A percentile compares a stretch with the other conserved stretches of the same genome.
Evolutionary conservation across 106 monocot species (phyloP).

Genomic region (Cymbidium sinense): DNA sequence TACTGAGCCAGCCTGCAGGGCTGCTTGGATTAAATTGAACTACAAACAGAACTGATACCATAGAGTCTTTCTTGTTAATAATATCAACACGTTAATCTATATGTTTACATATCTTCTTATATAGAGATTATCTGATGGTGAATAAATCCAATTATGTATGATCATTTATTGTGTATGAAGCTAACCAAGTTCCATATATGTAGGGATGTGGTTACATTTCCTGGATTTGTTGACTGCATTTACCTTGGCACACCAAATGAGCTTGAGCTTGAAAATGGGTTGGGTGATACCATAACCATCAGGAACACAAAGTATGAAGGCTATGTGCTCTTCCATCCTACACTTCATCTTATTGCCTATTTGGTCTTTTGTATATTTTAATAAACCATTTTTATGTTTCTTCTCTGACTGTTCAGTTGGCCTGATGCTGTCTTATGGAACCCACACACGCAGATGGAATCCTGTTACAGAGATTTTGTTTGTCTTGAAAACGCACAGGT

Average conservation of each 20-base stretch:
- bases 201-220: slow-evolving; percentile 75
- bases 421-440: slow-evolving; percentile 94
- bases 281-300: slow-evolving; percentile 68
- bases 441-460: slow-evolving; percentile 89
- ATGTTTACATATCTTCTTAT: not conserved
- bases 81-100: not conserved
- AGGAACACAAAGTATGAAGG: slow-evolving; percentile 59
- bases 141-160: not conserved
- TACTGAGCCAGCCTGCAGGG: no score
- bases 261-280: slow-evolving; percentile 75
- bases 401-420: slow-evolving; percentile 48
- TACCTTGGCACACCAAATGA: slow-evolving; percentile 70
- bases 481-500: slow-evolving; percentile 99
- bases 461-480: slow-evolving; percentile 89
- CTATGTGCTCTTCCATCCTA: not conserved
- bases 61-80: not conserved
- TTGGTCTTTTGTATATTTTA: not conserved
- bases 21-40: not conserved
- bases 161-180: not conserved
- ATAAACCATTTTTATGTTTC: not conserved
- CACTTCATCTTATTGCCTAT: not conserved
- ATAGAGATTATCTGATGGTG: not conserved
- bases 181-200: not conserved
- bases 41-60: not conserved
- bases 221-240: slow-evolving; percentile 94